Evolutionary conservation across 257 asterid genomes (phyloP).

Genomic region (Craterostigma plantagineum): DNA sequence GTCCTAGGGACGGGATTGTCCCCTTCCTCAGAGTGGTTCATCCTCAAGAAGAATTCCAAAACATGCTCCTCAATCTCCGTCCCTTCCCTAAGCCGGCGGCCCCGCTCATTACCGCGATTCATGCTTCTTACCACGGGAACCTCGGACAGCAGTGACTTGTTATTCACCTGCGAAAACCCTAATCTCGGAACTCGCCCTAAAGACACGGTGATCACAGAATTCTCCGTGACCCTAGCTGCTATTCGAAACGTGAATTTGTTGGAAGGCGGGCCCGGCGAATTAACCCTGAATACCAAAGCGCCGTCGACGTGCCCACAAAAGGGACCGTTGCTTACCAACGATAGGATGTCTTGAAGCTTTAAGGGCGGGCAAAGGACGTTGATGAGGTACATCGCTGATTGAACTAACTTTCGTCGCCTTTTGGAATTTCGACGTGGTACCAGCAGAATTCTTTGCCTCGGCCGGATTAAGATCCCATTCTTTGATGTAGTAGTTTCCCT

Average conservation of each 20-base stretch:
- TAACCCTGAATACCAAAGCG: conserved; percentile 87
- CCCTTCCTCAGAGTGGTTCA: conserved; percentile 92
- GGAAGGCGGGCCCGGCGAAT: conserved; percentile 81
- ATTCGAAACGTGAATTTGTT: conserved; percentile 68
- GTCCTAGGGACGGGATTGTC: conserved; percentile 95
- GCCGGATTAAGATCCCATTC: conserved; percentile 86
- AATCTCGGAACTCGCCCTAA: conserved; percentile 88
- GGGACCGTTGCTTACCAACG: conserved; percentile 84
- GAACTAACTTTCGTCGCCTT: conserved; percentile 66
- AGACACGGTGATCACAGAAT: conserved; percentile 81
- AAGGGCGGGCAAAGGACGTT: conserved; percentile 83
- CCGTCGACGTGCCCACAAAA: conserved; percentile 87
- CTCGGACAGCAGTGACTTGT: conserved; percentile 53
- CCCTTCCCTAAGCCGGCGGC: conserved; percentile 38
- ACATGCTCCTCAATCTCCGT: conserved; percentile 66
- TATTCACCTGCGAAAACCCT: conserved; percentile 55
- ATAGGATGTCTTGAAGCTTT: conserved; percentile 89
- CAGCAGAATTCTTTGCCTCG: conserved; percentile 86
- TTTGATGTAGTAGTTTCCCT: conserved; percentile 58
- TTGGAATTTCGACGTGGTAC: conserved; percentile 95
- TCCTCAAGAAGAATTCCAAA: conserved; percentile 60
- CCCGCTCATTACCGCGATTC: conserved; percentile 12
- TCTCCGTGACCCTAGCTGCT: conserved; percentile 77
- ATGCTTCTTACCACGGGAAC: conserved; percentile 67
- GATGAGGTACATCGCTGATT: conserved; percentile 74